Percentiles rank a stretch among this genome's conserved stretches.
phyloP scores from a whole-genome alignment of 345 rosid species.

The Syzygium grande region DNA sequence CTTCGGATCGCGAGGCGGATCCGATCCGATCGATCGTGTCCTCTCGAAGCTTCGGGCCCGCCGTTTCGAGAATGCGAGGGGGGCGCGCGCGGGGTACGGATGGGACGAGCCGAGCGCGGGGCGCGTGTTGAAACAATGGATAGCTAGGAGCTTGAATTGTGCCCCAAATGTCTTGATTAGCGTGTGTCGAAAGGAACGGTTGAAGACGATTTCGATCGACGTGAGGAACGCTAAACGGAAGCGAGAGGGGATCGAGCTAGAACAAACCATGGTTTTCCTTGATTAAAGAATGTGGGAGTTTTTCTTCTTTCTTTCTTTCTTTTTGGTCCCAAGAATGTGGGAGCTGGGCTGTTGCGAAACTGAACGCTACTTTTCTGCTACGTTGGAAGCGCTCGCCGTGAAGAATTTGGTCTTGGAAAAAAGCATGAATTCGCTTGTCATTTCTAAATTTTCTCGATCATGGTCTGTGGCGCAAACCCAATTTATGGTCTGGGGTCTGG shows the following conservation, averaged over 20 bases:
- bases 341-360: neutral
- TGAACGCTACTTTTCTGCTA: neutral
- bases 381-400: neutral
- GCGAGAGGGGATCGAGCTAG: neutral
- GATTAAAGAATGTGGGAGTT: neutral
- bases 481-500: neutral
- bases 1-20: neutral
- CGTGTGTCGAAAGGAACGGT: neutral
- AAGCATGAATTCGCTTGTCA: neutral
- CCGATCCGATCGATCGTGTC: neutral
- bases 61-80: neutral
- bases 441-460: neutral
- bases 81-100: neutral
- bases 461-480: neutral
- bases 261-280: neutral
- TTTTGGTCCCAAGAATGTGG: neutral
- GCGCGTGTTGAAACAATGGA: neutral
- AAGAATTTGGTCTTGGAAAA: neutral
- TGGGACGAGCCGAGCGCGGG: neutral
- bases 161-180: neutral
- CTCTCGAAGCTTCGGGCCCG: neutral
- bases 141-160: neutral
- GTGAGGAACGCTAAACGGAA: neutral
- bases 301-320: no score
- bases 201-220: neutral